These are phyloP conservation scores for Cercospora sp. DNA, from an alignment of 2,329 filamentous ascomycete species.

Conservation along the genomic window DNA sequence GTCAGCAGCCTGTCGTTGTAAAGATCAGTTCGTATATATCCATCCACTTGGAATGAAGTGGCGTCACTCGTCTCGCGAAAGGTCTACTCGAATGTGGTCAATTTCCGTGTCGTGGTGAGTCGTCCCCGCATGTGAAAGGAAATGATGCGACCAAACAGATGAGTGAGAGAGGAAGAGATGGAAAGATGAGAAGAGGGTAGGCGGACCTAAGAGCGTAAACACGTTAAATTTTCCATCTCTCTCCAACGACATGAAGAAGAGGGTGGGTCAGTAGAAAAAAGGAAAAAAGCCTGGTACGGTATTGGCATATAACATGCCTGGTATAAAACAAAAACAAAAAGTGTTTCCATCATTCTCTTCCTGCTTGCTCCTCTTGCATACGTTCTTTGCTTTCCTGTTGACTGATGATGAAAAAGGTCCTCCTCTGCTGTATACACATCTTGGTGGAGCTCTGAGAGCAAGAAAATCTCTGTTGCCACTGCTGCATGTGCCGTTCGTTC, in stretches of 20 bases:
- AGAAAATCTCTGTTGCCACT: not conserved
- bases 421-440: not conserved
- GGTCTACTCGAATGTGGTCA: no score
- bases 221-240: not conserved
- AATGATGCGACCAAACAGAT: not conserved
- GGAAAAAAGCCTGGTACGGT: not conserved
- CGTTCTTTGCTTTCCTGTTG: not conserved
- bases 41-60: no score
- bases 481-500: not conserved
- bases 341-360: not conserved
- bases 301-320: not conserved
- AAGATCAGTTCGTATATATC: no score
- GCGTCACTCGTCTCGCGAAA: no score
- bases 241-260: no score
- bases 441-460: not conserved
- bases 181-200: not conserved
- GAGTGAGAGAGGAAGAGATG: not conserved
- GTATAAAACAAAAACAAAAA: not conserved
- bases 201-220: not conserved
- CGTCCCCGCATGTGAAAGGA: no score
- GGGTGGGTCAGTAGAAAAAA: not conserved
- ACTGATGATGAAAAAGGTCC: not conserved
- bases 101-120: no score
- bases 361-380: not conserved
- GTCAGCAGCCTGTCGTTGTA: no score